Evolutionary conservation across 2,329 filamentous ascomycete species (phyloP), one percentile per base, ranked within the genome.

Genomic region (Lachnellula arida): DNA sequence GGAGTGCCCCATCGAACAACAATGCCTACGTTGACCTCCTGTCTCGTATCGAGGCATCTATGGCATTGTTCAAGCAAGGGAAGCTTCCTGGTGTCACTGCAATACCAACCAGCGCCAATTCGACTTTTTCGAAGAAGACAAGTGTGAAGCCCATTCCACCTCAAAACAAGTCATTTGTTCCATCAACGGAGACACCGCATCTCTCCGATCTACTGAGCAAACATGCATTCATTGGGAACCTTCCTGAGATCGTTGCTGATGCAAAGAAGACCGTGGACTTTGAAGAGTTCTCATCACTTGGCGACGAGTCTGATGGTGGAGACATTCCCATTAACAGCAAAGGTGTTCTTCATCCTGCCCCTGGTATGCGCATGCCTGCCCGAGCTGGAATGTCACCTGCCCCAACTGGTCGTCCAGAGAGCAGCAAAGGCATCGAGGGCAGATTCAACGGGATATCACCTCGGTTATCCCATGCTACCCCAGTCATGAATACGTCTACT

Each of bases 141-240:
- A 51, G 68, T 15, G 60, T 70, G 44, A 65, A 67, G 32, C 63
- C 70, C 47, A 60, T 71, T 50, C 65, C 66, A 55, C 56, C 46
- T 54, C 49, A 54, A 47, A 59, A 57, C n/a, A 63, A 70, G 6
- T 59, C 51, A 42, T 83, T 85, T 65, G 73, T 78, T 53, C 77
- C 77, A 50, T 82, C 84, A 11, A 70, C 78, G 6, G 78, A 82
- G 35, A 81, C 83, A 15, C 88, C 88, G 14, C 79, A 88, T 71
- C 76, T 92, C 19, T 89, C 87, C 32, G 79, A 79, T 42, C 71
- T 89, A 47, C 76, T 91, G 72, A 76, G 82, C 63, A 78, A 74
- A 60, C 80, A 78, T 67, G 85, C 86, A 35, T 80, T 87, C 63
- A 74, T 75, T 57, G 77, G 84, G 51, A 80, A 89, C 65, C 76